Conservation (phyloP, 352 stramenopile species). For the Pythium oligandrum region DNA sequence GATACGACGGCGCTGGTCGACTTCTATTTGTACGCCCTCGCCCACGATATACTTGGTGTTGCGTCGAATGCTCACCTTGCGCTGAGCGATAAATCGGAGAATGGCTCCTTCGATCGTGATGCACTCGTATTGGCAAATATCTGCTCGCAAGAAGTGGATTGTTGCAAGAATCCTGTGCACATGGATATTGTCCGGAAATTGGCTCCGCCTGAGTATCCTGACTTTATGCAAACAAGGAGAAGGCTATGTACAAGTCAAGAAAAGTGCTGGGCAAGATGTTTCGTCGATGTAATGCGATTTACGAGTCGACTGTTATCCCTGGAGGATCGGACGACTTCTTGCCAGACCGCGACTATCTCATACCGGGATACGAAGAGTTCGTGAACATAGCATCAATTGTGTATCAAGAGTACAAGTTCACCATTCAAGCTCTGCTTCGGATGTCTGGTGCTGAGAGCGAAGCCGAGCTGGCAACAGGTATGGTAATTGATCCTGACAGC, state of each 20-base stretch:
- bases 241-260: slow-evolving; percentile 53
- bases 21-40: slow-evolving; percentile 72
- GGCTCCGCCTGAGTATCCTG: slow-evolving; percentile 56
- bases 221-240: slow-evolving; percentile 81
- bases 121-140: slow-evolving; percentile 58
- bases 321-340: not conserved
- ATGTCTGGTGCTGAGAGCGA: slow-evolving; percentile 63
- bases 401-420: slow-evolving; percentile 67
- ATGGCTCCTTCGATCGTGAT: slow-evolving; percentile 42
- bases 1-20: slow-evolving; percentile 39
- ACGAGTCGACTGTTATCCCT: slow-evolving; percentile 2
- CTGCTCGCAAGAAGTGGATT: slow-evolving; percentile 72
- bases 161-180: slow-evolving; percentile 41
- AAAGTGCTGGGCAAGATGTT: slow-evolving; percentile 78
- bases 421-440: slow-evolving; percentile 40
- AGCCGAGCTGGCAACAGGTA: slow-evolving; percentile 65
- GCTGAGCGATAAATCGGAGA: slow-evolving; percentile 37
- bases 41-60: slow-evolving; percentile 67
- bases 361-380: slow-evolving; percentile 44
- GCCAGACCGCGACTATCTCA: slow-evolving; percentile 45
- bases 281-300: slow-evolving; percentile 49
- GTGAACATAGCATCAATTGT: slow-evolving; percentile 29
- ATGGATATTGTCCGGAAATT: slow-evolving; percentile 43
- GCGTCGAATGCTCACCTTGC: slow-evolving; percentile 78
- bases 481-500: slow-evolving; percentile 55